These are phyloP conservation scores for Botrytis medusae DNA, from an alignment of 2,329 filamentous ascomycete species.

Conservation along the genomic window DNA sequence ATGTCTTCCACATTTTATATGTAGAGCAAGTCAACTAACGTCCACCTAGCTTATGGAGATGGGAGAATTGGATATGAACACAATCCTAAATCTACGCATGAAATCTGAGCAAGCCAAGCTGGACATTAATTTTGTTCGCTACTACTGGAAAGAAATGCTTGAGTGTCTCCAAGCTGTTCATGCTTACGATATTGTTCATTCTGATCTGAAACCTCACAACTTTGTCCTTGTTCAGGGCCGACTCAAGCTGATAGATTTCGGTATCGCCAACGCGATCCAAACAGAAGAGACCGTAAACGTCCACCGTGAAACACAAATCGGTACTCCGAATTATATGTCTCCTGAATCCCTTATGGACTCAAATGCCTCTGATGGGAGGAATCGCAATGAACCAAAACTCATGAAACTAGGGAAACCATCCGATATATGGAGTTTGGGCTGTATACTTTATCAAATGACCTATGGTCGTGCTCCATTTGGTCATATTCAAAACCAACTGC, in stretches of 20 bases:
- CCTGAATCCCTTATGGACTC: constrained; percentile 90
- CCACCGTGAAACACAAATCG: constrained; percentile 90
- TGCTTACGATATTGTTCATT: constrained; percentile 88
- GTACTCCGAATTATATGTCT: constrained; percentile 98
- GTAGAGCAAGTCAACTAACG: constrained; percentile 3
- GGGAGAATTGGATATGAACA: constrained; percentile 90
- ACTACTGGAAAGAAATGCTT: constrained; percentile 99
- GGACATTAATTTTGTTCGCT: constrained; percentile 89
- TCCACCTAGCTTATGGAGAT: constrained; percentile 82
- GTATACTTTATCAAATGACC: constrained; percentile 96
- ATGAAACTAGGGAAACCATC: constrained; percentile 96
- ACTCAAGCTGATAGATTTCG: constrained; percentile 96
- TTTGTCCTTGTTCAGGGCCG: constrained; percentile 89
- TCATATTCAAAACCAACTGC: constrained; percentile 84
- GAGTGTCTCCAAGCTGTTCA: constrained; percentile 92
- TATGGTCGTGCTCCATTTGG: constrained; percentile 96
- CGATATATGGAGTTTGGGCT: constrained; percentile 94
- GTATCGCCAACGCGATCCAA: constrained; percentile 96
- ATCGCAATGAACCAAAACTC: constrained; percentile 59
- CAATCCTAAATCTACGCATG: constrained; percentile 72
- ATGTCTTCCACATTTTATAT: neutral
- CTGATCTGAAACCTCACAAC: constrained; percentile 94
- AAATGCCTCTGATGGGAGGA: constrained; percentile 55
- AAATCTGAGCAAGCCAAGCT: constrained; percentile 73
- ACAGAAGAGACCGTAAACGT: constrained; percentile 96